Conservation (phyloP, 768 basidiomycete genomes). For the Panellus pusillus region DNA sequence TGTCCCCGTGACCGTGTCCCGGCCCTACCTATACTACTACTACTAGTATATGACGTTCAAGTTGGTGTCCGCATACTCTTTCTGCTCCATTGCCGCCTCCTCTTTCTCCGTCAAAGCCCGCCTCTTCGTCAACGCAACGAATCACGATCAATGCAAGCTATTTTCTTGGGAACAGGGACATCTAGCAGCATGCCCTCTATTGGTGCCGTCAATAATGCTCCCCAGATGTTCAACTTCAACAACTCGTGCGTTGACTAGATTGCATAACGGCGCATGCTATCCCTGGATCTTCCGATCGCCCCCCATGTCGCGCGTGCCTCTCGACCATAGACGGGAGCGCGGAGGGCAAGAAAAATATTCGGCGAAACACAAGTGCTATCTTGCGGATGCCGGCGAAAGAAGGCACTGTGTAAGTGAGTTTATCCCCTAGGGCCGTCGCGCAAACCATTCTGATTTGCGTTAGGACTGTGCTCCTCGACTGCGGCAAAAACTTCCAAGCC, state of each 20-base stretch:
- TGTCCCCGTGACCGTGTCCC: no score
- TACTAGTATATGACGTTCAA: no score
- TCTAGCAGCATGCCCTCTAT: slow-evolving; percentile 18
- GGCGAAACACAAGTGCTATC: slow-evolving; percentile 81
- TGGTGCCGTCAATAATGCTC: background rate
- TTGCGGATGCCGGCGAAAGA: slow-evolving; percentile 48
- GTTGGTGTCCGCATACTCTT: no score
- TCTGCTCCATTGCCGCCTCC: no score
- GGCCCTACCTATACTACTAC: no score
- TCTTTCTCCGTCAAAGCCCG: no score
- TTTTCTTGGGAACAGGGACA: slow-evolving; percentile 10
- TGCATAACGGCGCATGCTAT: slow-evolving; percentile 74
- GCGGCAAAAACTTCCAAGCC: slow-evolving; percentile 79
- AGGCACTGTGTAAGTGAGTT: slow-evolving; percentile 50
- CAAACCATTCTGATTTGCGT: background rate
- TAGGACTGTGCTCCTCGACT: slow-evolving; percentile 81
- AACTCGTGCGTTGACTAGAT: slow-evolving; percentile 48
- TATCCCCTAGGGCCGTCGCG: background rate
- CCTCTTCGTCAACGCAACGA: no score
- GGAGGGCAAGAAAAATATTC: slow-evolving; percentile 78
- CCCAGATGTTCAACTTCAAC: background rate
- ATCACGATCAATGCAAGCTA: no score
- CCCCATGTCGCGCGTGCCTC: slow-evolving; percentile 61
- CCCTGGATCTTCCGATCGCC: slow-evolving; percentile 25
- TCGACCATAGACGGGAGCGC: slow-evolving; percentile 54